Evolutionary conservation across 306 rosid species (phyloP).

Genomic region (Vicia faba): DNA sequence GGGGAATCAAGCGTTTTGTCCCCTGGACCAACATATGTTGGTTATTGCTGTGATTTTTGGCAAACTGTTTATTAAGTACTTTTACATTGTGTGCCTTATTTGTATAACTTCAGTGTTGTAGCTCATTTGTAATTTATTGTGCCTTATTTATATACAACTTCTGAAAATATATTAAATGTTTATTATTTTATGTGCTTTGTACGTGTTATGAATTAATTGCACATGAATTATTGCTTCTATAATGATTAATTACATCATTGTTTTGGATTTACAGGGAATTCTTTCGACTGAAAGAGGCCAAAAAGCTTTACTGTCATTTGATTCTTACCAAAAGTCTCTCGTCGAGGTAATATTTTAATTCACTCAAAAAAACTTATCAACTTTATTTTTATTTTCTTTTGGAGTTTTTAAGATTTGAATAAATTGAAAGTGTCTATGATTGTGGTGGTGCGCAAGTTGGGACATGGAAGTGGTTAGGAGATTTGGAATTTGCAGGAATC

Average conservation of each 20-base stretch:
- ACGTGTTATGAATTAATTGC: constrained; percentile 2
- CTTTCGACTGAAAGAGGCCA: constrained; percentile 91
- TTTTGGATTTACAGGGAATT: constrained; percentile 57
- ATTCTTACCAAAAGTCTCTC: constrained; percentile 73
- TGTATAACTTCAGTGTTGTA: constrained; percentile 11
- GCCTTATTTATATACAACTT: not conserved
- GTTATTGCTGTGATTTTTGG: constrained; percentile 9
- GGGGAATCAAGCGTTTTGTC: not conserved
- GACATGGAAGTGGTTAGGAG: not conserved
- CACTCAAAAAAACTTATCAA: not conserved
- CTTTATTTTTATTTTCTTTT: constrained; percentile 5
- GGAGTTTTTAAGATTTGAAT: not conserved
- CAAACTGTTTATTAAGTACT: not conserved
- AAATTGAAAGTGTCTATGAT: constrained; percentile 12
- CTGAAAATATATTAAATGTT: constrained; percentile 19
- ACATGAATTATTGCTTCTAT: constrained; percentile 26
- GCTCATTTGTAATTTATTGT: constrained; percentile 26
- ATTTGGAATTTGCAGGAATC: constrained; percentile 18
- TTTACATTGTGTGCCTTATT: not conserved
- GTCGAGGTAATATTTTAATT: constrained; percentile 59
- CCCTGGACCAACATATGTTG: not conserved
- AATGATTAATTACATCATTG: constrained; percentile 24
- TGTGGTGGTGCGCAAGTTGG: constrained; percentile 5
- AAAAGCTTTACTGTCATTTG: constrained; percentile 60
- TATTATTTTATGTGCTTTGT: not conserved